Evolutionary conservation across 2,329 filamentous ascomycete genomes (phyloP).

Genomic region (Penicillium sp.): DNA sequence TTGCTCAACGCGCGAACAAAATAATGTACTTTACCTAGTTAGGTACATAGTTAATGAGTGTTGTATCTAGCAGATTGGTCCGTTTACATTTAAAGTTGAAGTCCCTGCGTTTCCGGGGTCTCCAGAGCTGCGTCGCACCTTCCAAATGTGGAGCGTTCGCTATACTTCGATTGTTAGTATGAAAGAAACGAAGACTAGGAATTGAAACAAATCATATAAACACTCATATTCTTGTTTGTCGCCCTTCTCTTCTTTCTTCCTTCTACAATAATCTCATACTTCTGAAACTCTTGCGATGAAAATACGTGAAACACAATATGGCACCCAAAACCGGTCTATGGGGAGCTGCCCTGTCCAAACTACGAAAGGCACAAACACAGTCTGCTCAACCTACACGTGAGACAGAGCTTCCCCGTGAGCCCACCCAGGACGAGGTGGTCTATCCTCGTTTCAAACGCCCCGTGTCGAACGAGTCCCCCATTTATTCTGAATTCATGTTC

Average conservation of each 20-base stretch:
- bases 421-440: neutral
- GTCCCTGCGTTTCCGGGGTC: too few species aligned
- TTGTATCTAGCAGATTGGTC: too few species aligned
- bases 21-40: too few species aligned
- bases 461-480: neutral
- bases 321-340: neutral
- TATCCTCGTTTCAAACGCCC: neutral
- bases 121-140: neutral
- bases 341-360: neutral
- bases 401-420: neutral
- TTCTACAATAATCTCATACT: neutral
- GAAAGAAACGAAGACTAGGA: neutral
- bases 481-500: constrained; percentile 1
- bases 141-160: neutral
- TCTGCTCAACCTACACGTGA: neutral
- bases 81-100: too few species aligned
- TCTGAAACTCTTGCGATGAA: neutral
- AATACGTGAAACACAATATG: neutral
- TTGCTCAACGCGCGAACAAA: too few species aligned
- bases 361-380: neutral
- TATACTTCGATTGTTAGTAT: neutral
- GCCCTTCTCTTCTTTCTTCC: neutral
- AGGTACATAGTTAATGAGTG: too few species aligned
- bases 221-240: neutral
- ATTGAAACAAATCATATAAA: neutral